These are phyloP conservation scores for Russula earlei DNA, from an alignment of 768 basidiomycete genomes.

Conservation along the genomic window DNA sequence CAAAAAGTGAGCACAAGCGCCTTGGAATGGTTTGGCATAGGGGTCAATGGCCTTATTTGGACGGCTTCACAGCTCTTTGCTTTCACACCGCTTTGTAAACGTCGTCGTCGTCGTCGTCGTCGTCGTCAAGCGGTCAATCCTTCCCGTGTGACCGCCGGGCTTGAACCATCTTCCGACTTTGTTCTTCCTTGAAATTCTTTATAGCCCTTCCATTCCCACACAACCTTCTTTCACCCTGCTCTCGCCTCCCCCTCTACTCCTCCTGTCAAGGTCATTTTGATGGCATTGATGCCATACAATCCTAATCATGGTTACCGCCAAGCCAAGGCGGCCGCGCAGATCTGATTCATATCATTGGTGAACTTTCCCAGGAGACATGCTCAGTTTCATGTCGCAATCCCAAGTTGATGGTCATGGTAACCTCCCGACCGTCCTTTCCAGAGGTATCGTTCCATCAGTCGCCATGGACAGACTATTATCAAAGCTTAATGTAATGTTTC, in stretches of 20 bases:
- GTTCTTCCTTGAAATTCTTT: too few species aligned
- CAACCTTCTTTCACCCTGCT: background rate
- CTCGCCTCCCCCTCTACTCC: too few species aligned
- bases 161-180: background rate
- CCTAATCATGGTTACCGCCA: too few species aligned
- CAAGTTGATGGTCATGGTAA: background rate
- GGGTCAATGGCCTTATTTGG: constrained; percentile 3
- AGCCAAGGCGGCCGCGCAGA: too few species aligned
- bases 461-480: background rate
- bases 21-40: background rate
- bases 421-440: background rate
- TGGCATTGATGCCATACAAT: too few species aligned
- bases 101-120: too few species aligned
- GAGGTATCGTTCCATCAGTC: background rate
- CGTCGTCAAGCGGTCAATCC: background rate
- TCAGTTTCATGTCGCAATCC: background rate
- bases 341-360: too few species aligned
- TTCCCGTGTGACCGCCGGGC: background rate
- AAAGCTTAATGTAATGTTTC: background rate
- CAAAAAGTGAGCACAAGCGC: constrained; percentile 8
- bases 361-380: too few species aligned
- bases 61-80: too few species aligned
- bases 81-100: background rate
- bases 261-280: too few species aligned
- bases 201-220: too few species aligned